Evolutionary conservation across 78 protist species (phyloP), one percentile per base, ranked within the genome.

Genomic region (Pelomyxa schiedti): DNA sequence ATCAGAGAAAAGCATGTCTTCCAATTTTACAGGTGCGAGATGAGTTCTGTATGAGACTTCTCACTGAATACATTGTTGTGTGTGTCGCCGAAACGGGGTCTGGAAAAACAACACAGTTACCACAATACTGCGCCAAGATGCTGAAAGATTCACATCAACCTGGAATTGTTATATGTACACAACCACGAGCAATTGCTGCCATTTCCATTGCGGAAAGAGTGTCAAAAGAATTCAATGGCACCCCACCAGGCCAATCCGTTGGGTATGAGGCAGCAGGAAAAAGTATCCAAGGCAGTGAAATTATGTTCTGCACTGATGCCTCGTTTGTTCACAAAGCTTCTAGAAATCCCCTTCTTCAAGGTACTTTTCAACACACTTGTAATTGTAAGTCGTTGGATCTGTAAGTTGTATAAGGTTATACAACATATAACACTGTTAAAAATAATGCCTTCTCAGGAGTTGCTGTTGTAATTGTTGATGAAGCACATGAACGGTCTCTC

Each of bases 401-500:
- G n/a, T n/a, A n/a, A n/a, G n/a, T n/a, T n/a, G n/a, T n/a, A n/a
- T n/a, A n/a, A n/a, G n/a, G n/a, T n/a, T n/a, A n/a, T n/a, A n/a
- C n/a, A n/a, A n/a, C n/a, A n/a, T n/a, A n/a, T n/a, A n/a, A n/a
- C n/a, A n/a, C n/a, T n/a, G n/a, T n/a, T n/a, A n/a, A n/a, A n/a
- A n/a, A n/a, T n/a, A n/a, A n/a, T n/a, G n/a, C n/a, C n/a, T n/a
- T n/a, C n/a, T n/a, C n/a, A n/a, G n/a, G 43, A 29, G 96, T 94
- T 79, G 47, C 81, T 6, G 95, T 81, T 35, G 77, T 97, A 74
- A 93, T 97, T 47, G 84, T 98, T 29, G 99, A 98, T 76, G 99
- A 98, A 81, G 99, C 98, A 30, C 99, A 97, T 87, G 99, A 96
- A 83, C 90, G 99, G 29, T 66, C 93, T 1, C 43, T 89, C 8